These are phyloP conservation scores for Conticribra weissflogii DNA, from an alignment of 108 stramenopile genomes.

Conservation along the genomic window DNA sequence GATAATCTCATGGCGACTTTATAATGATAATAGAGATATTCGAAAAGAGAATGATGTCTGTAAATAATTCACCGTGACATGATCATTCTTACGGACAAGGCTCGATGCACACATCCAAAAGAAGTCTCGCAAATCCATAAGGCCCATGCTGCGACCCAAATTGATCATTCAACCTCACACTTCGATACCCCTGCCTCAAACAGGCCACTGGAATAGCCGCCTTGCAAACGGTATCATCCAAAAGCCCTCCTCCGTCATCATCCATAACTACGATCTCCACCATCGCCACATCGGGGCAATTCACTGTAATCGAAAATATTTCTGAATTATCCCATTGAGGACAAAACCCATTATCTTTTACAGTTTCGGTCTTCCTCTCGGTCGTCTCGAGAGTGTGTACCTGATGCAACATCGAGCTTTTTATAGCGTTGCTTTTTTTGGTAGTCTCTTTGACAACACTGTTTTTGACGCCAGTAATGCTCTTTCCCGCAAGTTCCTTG, in stretches of 20 bases:
- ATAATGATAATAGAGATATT: no score
- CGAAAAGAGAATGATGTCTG: no score
- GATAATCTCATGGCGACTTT: no score
- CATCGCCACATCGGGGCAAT: constrained; percentile 75
- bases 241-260: constrained; percentile 32
- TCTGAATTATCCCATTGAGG: constrained; percentile 69
- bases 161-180: constrained; percentile 74
- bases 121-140: constrained; percentile 77
- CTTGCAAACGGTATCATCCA: constrained; percentile 28
- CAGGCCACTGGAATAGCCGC: constrained; percentile 78
- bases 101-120: constrained; percentile 58
- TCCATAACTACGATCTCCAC: constrained; percentile 47
- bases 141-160: constrained; percentile 74
- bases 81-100: neutral
- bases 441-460: constrained; percentile 1
- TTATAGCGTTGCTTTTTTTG: no score
- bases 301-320: constrained; percentile 48
- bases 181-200: constrained; percentile 72
- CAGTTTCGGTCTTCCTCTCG: constrained; percentile 37
- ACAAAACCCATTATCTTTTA: constrained; percentile 81
- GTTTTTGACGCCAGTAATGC: no score
- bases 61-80: no score
- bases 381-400: constrained; percentile 13
- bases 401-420: no score
- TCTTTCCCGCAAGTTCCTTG: no score